Conservation (phyloP, 208 protist genomes). For the Trypanosoma lewisi region DNA sequence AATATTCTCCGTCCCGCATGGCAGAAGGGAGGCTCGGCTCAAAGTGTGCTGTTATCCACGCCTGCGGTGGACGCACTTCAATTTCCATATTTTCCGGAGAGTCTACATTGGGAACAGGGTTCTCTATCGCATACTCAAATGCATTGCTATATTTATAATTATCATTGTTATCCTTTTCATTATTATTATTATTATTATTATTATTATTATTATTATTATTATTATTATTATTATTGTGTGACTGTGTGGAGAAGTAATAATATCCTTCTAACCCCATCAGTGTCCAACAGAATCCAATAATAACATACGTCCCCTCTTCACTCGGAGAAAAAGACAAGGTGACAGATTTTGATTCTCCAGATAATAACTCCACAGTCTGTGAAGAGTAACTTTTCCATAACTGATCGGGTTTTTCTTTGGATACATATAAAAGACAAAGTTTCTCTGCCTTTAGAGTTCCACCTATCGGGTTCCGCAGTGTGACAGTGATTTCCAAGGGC, state of each 20-base stretch:
- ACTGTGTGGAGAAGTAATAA: conserved; percentile 76
- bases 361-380: conserved; percentile 42
- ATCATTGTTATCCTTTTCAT: conserved; percentile 30
- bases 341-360: conserved; percentile 34
- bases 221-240: background rate
- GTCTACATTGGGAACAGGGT: conserved; percentile 54
- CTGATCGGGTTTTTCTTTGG: conserved; percentile 39
- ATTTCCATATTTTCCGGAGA: conserved; percentile 68
- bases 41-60: conserved; percentile 51
- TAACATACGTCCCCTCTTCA: conserved; percentile 60
- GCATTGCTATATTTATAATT: conserved; percentile 18
- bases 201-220: conserved; percentile 16
- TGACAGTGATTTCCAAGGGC: conserved; percentile 60
- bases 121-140: conserved; percentile 69
- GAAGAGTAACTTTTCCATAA: conserved; percentile 72
- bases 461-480: conserved; percentile 63
- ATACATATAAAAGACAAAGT: conserved; percentile 66
- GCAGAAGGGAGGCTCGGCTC: conserved; percentile 54
- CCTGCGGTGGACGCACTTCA: conserved; percentile 55
- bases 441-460: conserved; percentile 40
- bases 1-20: conserved; percentile 80
- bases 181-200: background rate
- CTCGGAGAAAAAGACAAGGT: conserved; percentile 55
- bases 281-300: conserved; percentile 74
- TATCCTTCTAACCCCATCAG: conserved; percentile 63